Base-by-base conservation (phyloP, 2,329 filamentous ascomycete species). In the Sclerotinia borealis region DNA sequence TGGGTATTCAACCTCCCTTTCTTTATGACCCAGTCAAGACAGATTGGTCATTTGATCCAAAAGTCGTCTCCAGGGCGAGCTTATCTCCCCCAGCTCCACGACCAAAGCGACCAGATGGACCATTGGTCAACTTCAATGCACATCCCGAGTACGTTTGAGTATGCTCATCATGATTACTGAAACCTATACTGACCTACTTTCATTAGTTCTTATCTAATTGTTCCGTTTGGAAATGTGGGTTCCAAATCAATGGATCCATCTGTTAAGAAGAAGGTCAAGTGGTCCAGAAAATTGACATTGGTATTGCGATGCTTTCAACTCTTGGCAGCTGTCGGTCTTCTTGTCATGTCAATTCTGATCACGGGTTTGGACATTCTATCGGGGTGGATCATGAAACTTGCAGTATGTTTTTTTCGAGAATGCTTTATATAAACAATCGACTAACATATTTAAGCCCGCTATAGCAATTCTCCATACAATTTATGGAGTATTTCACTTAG, bases 401-500 rank as follows among this genome's bases (percentile, higher is more conserved):
- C 87, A 19, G 91, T 95, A 83, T 71, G 89, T 41, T 39, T 8
- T 8, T 17, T 10, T 7, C 8, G 48, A 31, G 6, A n/a, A 52
- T 34, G 34, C 27, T 31, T 51, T 36, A 10, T 39, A 4, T 15
- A 13, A 22, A 22, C 17, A 22, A 68, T 52, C 61, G 66, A 59
- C 70, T 75, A 45, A 73, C 65, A 29, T 43, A n/a, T 45, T 63
- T 4, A 64, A 96, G 92, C 86, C 91, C 63, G 90, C 85, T n/a
- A 81, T 93, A 47, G 88, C 89, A 59, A 82, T 88, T 52, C 70
- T 90, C 5, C 87, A 92, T 73, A 86, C 85, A 19, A 71, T 86
- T 22, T 98, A 98, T 75, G 90, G 84, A 48, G 83, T 96, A 65
- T 95, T 90, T 71, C 92, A 97, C 74, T 84, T 96, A 45, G 80